These are phyloP conservation scores for Monilinia aucupariae DNA, from an alignment of 2,329 filamentous ascomycete species.

Conservation along the genomic window DNA sequence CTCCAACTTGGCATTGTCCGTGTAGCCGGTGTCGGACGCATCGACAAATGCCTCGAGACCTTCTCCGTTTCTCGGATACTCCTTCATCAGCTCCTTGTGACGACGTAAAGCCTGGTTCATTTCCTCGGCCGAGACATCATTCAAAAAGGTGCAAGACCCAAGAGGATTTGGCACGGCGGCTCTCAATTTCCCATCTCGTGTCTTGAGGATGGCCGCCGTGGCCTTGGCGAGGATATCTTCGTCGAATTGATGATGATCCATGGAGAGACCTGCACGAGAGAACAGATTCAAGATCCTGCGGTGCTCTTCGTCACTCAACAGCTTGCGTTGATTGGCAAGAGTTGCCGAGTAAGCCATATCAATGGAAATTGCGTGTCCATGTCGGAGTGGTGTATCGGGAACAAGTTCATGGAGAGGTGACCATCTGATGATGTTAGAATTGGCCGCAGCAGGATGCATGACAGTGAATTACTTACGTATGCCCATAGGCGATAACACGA, in stretches of 20 bases:
- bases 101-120: conserved; percentile 53
- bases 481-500: conserved; percentile 67
- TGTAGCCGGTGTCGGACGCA: conserved; percentile 59
- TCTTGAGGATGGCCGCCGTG: conserved; percentile 65
- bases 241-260: conserved; percentile 65
- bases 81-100: conserved; percentile 60
- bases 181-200: conserved; percentile 61
- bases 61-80: conserved; percentile 57
- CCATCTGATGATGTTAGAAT: conserved; percentile 37
- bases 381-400: conserved; percentile 61
- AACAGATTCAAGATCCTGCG: conserved; percentile 59
- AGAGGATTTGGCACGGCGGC: conserved; percentile 64
- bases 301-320: conserved; percentile 57
- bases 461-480: conserved; percentile 46
- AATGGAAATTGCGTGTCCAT: conserved; percentile 69
- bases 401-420: conserved; percentile 67
- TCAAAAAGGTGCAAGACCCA: conserved; percentile 62
- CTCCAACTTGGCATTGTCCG: conserved; percentile 30
- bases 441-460: too few relatives aligned
- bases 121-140: conserved; percentile 58
- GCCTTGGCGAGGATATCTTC: conserved; percentile 59
- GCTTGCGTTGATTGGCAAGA: conserved; percentile 56
- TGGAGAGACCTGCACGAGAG: conserved; percentile 63
- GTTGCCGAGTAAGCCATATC: conserved; percentile 73
- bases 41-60: conserved; percentile 67